A percentile compares a stretch with the other conserved stretches of the same genome.
These are phyloP conservation scores for Quercus lobata DNA, from an alignment of 331 rosid species.

Conservation along the genomic window DNA sequence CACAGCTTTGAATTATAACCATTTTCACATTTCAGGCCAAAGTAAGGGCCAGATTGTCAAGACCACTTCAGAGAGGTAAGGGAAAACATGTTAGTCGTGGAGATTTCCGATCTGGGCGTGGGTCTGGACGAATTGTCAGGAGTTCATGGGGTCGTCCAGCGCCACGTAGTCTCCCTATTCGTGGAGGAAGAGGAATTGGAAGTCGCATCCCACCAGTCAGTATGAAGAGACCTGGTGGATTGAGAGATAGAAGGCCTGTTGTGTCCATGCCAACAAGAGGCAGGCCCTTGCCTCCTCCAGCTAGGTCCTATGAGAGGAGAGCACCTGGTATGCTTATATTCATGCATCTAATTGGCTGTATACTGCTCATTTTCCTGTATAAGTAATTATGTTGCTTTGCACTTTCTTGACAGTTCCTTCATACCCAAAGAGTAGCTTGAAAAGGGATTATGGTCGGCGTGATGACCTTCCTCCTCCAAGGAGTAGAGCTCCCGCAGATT, in stretches of 20 bases:
- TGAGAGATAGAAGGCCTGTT: constrained; percentile 80
- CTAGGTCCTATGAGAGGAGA: constrained; percentile 83
- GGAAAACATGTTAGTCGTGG: constrained; percentile 75
- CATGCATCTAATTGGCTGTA: not conserved
- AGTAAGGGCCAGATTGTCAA: constrained; percentile 94
- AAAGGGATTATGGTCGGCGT: constrained; percentile 77
- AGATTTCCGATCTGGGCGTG: constrained; percentile 61
- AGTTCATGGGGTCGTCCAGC: constrained; percentile 81
- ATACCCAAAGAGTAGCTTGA: constrained; percentile 70
- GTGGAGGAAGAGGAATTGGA: constrained; percentile 61
- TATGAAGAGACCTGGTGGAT: constrained; percentile 55
- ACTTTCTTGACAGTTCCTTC: constrained; percentile 47
- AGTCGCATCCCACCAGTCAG: constrained; percentile 60
- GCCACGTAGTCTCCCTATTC: constrained; percentile 58
- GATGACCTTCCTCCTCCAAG: constrained; percentile 91
- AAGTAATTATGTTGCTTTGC: not conserved
- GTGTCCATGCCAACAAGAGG: constrained; percentile 59
- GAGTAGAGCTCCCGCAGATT: constrained; percentile 65
- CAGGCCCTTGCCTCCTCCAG: constrained; percentile 69
- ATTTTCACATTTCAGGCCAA: constrained; percentile 59
- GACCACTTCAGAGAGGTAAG: constrained; percentile 94
- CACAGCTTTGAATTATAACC: constrained; percentile 6
- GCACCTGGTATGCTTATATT: constrained; percentile 56
- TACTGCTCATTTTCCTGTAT: not conserved
- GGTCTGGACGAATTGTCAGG: constrained; percentile 46